Evolutionary conservation across 129 eudicot species (phyloP).

Genomic region (Tagetes erecta): DNA sequence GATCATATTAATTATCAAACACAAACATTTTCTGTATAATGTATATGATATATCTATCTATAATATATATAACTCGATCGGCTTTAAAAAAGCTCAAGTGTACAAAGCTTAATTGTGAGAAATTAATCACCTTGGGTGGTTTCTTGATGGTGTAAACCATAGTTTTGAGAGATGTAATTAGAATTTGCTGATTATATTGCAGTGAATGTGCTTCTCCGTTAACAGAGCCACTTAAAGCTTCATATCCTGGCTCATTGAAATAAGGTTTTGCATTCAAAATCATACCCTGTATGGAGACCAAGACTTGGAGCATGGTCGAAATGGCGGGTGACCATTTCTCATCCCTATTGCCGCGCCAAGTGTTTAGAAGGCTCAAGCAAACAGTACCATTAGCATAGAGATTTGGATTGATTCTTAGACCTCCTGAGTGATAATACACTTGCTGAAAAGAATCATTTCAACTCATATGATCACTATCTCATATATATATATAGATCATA

Average conservation of each 20-base stretch:
- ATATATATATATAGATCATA: neutral
- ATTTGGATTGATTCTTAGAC: constrained; percentile 78
- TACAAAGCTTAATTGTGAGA: neutral
- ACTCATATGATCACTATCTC: neutral
- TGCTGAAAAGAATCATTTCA: constrained; percentile 35
- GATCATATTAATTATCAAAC: constrained; percentile 10
- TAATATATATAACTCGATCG: no score
- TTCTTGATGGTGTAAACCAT: constrained; percentile 56
- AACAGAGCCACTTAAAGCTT: constrained; percentile 1
- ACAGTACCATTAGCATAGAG: constrained; percentile 54
- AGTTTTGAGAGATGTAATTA: constrained; percentile 49
- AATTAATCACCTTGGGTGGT: constrained; percentile 60
- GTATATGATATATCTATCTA: neutral
- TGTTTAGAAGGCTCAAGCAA: constrained; percentile 77
- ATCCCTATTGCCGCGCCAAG: constrained; percentile 57
- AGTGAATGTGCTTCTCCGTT: constrained; percentile 34
- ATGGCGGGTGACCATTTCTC: constrained; percentile 65
- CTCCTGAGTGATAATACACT: constrained; percentile 74
- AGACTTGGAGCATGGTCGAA: constrained; percentile 81
- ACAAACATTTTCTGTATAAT: neutral
- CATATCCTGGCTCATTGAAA: constrained; percentile 64
- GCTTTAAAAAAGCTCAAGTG: neutral
- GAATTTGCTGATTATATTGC: constrained; percentile 48
- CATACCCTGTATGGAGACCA: constrained; percentile 82
- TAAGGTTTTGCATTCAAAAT: constrained; percentile 69